Evolutionary conservation across 2,329 filamentous ascomycete genomes (phyloP), one percentile per base, ranked within the genome.

Genomic region (Onygena corvina): DNA sequence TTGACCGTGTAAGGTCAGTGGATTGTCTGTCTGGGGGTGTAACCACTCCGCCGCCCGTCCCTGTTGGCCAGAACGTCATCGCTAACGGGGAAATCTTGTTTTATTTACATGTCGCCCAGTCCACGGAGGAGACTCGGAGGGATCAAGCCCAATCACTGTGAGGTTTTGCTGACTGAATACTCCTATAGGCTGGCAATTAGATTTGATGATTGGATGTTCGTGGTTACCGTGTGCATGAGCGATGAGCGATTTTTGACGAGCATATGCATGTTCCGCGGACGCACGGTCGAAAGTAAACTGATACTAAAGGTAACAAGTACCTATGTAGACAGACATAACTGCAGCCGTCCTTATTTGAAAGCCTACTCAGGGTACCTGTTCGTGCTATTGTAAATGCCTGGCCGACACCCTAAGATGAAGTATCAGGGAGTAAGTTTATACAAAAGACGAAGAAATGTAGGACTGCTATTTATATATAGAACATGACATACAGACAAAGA

Each of bases 401-500:
- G n/a, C n/a, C n/a, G n/a, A n/a, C n/a, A n/a, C n/a, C n/a, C n/a
- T n/a, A n/a, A n/a, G n/a, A n/a, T n/a, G n/a, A n/a, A n/a, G n/a
- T n/a, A n/a, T 31, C 30, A 31, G n/a, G 30, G n/a, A 21, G 35
- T 11, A 40, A 38, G 25, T 21, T 40, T 20, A 23, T 42, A 42
- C 21, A 42, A 14, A n/a, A 42, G 11, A 27, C 16, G 29, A 27
- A 42, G 4, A n/a, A 42, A 42, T n/a, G 6, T 25, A 7, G 23
- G 27, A 20, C 25, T 42, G 38, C 38, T 42, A n/a, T n/a, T 27
- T 42, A 42, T 42, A 42, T 42, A 42, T 42, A 42, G 35, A 40
- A 42, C 38, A 42, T 42, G 38, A 42, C 7, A n/a, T 42, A 42
- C 38, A 42, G 21, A 14, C 38, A 14, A 21, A 12, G 7, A 21